Percentiles rank a stretch among this genome's conserved stretches.
phyloP scores from a whole-genome alignment of 768 basidiomycete species.

The Leccinum incarnatum region DNA sequence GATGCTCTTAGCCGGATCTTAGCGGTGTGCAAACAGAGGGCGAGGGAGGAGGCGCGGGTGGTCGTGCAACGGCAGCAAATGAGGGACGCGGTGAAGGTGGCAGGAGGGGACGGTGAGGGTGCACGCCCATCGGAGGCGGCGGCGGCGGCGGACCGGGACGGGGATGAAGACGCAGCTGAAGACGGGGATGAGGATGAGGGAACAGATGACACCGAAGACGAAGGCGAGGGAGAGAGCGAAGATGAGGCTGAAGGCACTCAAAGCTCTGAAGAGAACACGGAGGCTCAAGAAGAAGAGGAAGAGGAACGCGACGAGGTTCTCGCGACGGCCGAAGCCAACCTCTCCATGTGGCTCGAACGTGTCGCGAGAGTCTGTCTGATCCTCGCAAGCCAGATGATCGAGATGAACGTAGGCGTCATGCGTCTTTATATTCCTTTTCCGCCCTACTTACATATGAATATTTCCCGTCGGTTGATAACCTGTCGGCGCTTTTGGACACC shows the following conservation, averaged over 20 bases:
- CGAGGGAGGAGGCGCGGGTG: conserved; percentile 32
- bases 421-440: neutral
- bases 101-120: neutral
- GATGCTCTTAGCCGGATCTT: conserved; percentile 69
- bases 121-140: neutral
- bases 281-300: neutral
- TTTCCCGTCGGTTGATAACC: neutral
- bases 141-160: conserved; percentile 23
- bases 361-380: conserved; percentile 73
- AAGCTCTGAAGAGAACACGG: neutral
- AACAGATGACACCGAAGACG: neutral
- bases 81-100: neutral
- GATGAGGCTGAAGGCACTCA: neutral
- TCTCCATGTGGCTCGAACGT: conserved; percentile 82
- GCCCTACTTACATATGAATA: neutral
- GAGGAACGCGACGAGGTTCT: conserved; percentile 19
- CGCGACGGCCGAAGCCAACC: conserved; percentile 30
- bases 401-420: conserved; percentile 66
- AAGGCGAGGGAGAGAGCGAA: neutral
- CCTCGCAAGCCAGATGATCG: conserved; percentile 76
- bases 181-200: neutral
- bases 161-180: neutral
- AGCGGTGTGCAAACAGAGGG: conserved; percentile 53
- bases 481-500: neutral
- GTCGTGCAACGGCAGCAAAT: conserved; percentile 14